phyloP scores from a whole-genome alignment of 805 yeast genomes.

The Priceomyces fermenticarens region DNA sequence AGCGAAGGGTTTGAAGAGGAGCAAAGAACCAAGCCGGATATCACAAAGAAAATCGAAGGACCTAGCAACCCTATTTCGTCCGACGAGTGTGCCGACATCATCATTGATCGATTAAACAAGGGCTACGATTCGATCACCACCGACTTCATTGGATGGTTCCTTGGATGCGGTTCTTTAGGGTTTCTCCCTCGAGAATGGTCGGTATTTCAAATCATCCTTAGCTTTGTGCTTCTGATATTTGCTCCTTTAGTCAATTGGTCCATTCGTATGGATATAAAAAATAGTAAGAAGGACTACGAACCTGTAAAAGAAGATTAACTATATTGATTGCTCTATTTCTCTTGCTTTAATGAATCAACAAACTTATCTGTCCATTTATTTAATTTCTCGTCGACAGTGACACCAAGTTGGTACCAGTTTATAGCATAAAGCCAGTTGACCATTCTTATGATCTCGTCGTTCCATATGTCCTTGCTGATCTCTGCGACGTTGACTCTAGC shows the following conservation, averaged over 20 bases:
- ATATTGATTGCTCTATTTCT: too few relatives aligned
- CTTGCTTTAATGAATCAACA: constrained; percentile 8
- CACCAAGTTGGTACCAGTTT: constrained; percentile 44
- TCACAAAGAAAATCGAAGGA: constrained; percentile 83
- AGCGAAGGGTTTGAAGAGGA: constrained; percentile 87
- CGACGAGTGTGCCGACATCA: constrained; percentile 59
- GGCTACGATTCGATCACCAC: constrained; percentile 79
- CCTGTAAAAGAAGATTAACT: too few relatives aligned
- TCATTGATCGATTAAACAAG: constrained; percentile 51
- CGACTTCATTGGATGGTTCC: constrained; percentile 80
- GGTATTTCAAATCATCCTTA: constrained; percentile 39
- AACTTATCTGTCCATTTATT: constrained; percentile 26
- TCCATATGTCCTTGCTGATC: constrained; percentile 77
- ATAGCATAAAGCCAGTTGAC: constrained; percentile 63
- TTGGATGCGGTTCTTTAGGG: constrained; percentile 67
- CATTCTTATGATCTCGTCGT: constrained; percentile 61
- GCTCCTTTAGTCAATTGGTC: constrained; percentile 57
- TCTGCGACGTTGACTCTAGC: constrained; percentile 47
- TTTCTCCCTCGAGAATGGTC: constrained; percentile 63
- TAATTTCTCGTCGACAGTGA: constrained; percentile 31
- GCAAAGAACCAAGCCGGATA: constrained; percentile 78
- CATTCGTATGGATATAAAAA: constrained; percentile 49
- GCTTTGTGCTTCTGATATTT: constrained; percentile 33
- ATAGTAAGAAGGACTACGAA: neutral
- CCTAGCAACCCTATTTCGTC: constrained; percentile 69